Base-by-base conservation (phyloP, 345 rosid species). In the Lepidium africanum region DNA sequence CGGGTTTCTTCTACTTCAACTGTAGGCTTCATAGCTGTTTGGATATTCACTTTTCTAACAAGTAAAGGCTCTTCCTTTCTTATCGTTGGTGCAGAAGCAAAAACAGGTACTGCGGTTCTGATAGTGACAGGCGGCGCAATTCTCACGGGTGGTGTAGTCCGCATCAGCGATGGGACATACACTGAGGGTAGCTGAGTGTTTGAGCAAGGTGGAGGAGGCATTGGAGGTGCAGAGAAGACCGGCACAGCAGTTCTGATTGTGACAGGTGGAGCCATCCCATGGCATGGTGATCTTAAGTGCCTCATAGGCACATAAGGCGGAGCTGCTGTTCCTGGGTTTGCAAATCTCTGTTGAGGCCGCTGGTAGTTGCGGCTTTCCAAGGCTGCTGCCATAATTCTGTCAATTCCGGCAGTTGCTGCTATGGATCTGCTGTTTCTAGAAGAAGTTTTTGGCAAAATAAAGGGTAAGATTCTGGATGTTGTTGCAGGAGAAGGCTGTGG, bases 391-490 rank as follows among this genome's bases (percentile, higher is more conserved):
- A 68, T 68, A 36, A 50, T 58, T 33, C 70, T 69, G 7, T 75
- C 74, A 16, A 37, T 41, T 49, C 58, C 40, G 0, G 78, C 38
- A 16, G 45, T 1, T 38, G 69, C 36, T 47, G 82, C 69, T n/a
- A 68, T 40, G 32, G 77, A 62, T 75, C 91, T 84, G 74, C 85
- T 85, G 76, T 58, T 86, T 64, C 97, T 81, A 63, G 81, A 65
- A 69, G 79, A 75, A 46, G 87, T 64, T 79, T 82, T 91, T 0
- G 86, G 80, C 77, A 87, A 91, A 53, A 94, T 87, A 37, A 94
- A 80, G 12, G 97, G 99, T 41, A 94, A 89, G 82, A 94, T 94
- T 79, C 78, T 94, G 3, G 99, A 91, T 17, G 97, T 75, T 10
- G 91, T 77, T 30, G 83, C 82, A 56, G 70, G 89, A 13, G 80